These are phyloP conservation scores for Agarophyton chilense DNA, from an alignment of 23 red algal species.

Conservation along the genomic window DNA sequence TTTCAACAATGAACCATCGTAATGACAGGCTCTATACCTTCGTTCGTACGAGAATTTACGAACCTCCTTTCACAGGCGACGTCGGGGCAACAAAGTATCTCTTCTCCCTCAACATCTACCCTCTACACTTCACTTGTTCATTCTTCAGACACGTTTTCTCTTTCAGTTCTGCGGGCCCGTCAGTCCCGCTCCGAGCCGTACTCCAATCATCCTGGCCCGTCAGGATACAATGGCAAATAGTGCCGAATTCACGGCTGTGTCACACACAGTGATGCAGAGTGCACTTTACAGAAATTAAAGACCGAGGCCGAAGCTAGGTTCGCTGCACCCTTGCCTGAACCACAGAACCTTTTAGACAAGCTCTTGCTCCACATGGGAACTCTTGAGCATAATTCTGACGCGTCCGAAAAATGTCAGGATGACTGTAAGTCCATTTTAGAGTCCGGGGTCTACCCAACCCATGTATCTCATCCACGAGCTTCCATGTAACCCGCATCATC, in stretches of 20 bases:
- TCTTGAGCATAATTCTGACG: neutral
- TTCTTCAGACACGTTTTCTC: neutral
- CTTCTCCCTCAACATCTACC: neutral
- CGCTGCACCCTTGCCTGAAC: neutral
- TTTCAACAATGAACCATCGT: neutral
- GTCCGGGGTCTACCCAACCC: constrained; percentile 13
- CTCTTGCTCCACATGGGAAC: neutral
- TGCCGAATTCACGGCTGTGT: neutral
- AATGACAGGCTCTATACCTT: neutral
- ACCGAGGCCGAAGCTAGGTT: neutral
- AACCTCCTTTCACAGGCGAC: neutral
- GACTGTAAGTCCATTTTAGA: constrained; percentile 16
- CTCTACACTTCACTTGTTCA: neutral
- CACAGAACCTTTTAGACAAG: neutral
- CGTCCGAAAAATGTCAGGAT: too few relatives aligned
- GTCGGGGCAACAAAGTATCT: neutral
- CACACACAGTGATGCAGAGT: constrained; percentile 8
- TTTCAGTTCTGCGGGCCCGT: neutral
- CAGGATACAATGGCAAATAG: constrained; percentile 14
- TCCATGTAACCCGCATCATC: neutral
- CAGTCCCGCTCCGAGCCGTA: neutral
- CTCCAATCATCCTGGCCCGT: neutral
- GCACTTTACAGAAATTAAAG: neutral
- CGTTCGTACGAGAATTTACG: neutral
- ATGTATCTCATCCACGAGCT: neutral